Evolutionary conservation across 129 eudicot species (phyloP), one percentile per base, ranked within the genome.

Genomic region (Flaveria robusta): DNA sequence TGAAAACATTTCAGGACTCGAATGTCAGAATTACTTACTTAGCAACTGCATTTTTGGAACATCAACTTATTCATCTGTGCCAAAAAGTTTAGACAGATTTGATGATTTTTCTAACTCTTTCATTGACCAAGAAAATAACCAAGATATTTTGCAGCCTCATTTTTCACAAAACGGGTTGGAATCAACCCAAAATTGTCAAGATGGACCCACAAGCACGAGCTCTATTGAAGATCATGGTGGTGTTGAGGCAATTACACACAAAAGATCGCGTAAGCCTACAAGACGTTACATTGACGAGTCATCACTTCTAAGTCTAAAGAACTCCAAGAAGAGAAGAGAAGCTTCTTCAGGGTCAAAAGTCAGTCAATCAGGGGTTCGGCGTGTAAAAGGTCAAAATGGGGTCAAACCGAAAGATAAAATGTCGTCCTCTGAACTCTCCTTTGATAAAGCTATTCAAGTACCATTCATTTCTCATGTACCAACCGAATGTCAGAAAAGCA

Each of bases 191-290:
- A 15, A 4, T 66, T 63, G 42, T 52, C 68, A 81, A 76, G 87
- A 89, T 10, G 70, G 29, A 45, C 66, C 73, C 41, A 54, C 47
- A 54, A 71, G 64, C 46, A 69, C 54, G 52, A 74, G 64, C 29
- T 80, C 86, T 47, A 43, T 75, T 62, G 79, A 73, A 83, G 82
- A 66, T 43, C 70, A 72, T 63, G 39, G 60, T 66, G 70, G 65
- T 70, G 70, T 54, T 66, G 82, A 70, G 77, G 56, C 68, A 34
- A 49, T 77, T 23, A 41, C 79, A 23, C 85, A 81, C 54, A 92
- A 85, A 89, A 86, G 98, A 83, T 73, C 72, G 6, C 89, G 98
- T 54, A 89, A 84, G 74, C 98, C 96, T 58, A 88, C 96, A 22
- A 82, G 58, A 49, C 86, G 96, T 52, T 92, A 86, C 87, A 84